Evolutionary conservation across 495 filamentous ascomycete genomes (phyloP).

Genomic region (Neurospora sublineolata): DNA sequence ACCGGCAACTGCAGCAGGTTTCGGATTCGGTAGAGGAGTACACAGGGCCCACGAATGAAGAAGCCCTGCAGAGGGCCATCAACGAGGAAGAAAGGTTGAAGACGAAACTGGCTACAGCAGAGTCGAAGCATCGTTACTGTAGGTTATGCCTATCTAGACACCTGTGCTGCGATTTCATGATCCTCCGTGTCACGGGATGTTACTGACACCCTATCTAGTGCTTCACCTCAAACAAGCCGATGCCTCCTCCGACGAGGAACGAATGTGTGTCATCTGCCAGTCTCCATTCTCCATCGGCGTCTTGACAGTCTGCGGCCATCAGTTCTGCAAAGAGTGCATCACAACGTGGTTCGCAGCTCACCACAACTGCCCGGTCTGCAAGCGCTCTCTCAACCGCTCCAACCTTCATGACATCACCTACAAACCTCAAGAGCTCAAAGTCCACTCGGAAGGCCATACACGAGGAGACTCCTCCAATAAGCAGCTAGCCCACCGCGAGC

Average conservation of each 20-base stretch:
- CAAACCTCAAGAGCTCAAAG: slow-evolving; percentile 58
- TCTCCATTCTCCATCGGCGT: slow-evolving; percentile 62
- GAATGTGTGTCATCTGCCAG: slow-evolving; percentile 73
- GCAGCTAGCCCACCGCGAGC: background rate
- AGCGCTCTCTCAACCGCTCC: slow-evolving; percentile 42
- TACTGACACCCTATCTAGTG: slow-evolving; percentile 21
- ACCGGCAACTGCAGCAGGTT: slow-evolving; percentile 75
- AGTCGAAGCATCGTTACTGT: slow-evolving; percentile 64
- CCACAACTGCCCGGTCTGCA: slow-evolving; percentile 67
- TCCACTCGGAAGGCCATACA: slow-evolving; percentile 49
- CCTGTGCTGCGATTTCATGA: background rate
- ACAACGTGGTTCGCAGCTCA: slow-evolving; percentile 56
- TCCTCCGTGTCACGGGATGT: background rate
- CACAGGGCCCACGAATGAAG: slow-evolving; percentile 37
- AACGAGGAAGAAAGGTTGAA: slow-evolving; percentile 38
- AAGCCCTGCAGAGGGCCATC: slow-evolving; percentile 16
- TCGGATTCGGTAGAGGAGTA: slow-evolving; percentile 75
- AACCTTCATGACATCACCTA: slow-evolving; percentile 77
- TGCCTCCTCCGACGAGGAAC: slow-evolving; percentile 42
- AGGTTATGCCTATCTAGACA: slow-evolving; percentile 12
- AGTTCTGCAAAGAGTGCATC: slow-evolving; percentile 82
- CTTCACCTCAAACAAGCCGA: slow-evolving; percentile 41
- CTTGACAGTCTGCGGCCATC: slow-evolving; percentile 81
- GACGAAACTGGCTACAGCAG: slow-evolving; percentile 45
- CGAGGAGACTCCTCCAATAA: background rate